Evolutionary conservation across 2,329 filamentous ascomycete species (phyloP), one percentile per base, ranked within the genome.

Genomic region (Aphanocladium album): DNA sequence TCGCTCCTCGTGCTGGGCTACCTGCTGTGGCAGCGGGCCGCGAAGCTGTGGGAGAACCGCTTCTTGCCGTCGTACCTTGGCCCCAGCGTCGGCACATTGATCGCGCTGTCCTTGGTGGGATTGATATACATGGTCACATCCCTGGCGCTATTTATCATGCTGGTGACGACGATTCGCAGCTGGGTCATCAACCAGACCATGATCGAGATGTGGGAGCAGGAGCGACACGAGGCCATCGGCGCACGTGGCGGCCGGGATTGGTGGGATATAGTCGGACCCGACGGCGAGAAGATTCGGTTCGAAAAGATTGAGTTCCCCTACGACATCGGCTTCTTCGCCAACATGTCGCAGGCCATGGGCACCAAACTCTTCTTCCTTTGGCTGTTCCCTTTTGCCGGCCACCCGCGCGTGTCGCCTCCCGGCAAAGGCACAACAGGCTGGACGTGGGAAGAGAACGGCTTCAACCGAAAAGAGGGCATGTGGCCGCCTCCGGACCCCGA

Each of bases 171-270:
- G 0, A 60, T 83, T 1, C 84, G 83, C 71, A 80, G 80, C 59
- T 86, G 90, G 70, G 67, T 81, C 4, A 79, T 87, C 63, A 93
- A 93, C 74, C 85, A 82, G 17, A 93, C 89, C 25, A 91, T 89
- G 71, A 95, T 96, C 67, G 91, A 96, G 74, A 81, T 82, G 63
- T 93, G 89, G 89, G 89, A 89, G 69, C 72, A 85, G 51, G 85
- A 89, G 65, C 78, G 85, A 0, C 86, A 89, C 72, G 82, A 85
- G 64, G 77, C 82, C 9, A 71, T 86, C 1, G 73, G 86, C 25
- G 74, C 77, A 23, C 77, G 82, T 33, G 75, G 79, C 23, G 74
- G 75, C 37, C 72, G 69, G n/a, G 73, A 78, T 57, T 80, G 74
- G 73, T 81, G 77, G 77, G 72, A 76, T 33, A 62, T 75, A 9